Percentiles rank a stretch among this genome's conserved stretches.
These are phyloP conservation scores for Sphagnum fallax DNA, from an alignment of 228 moss, liverwort and hornwort species.

Conservation along the genomic window DNA sequence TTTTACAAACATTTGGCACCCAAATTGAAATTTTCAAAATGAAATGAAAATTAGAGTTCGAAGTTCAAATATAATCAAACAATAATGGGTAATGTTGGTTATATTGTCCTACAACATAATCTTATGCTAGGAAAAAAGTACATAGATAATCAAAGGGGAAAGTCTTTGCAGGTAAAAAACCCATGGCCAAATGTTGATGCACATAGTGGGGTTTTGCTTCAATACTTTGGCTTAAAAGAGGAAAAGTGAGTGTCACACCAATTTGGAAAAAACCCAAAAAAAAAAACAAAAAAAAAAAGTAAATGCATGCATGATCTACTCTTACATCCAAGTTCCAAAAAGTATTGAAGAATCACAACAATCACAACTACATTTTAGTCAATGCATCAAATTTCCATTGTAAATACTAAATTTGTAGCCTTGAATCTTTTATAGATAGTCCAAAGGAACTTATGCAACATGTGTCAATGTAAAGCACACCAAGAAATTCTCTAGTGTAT, in stretches of 20 bases:
- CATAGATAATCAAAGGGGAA: not conserved
- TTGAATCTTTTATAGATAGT: too few species aligned
- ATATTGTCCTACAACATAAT: not conserved
- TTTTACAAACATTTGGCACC: not conserved
- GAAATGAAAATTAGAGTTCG: not conserved
- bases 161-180: conserved; percentile 51
- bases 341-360: too few species aligned
- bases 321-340: not conserved
- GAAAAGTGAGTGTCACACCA: conserved; percentile 32
- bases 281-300: not conserved
- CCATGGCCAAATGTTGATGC: conserved; percentile 97
- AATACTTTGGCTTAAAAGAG: conserved; percentile 78
- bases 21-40: not conserved
- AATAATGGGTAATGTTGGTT: not conserved
- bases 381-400: too few species aligned
- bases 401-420: too few species aligned
- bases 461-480: too few species aligned
- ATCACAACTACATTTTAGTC: too few species aligned
- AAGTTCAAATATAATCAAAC: not conserved
- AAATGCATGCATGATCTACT: not conserved
- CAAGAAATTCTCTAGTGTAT: too few species aligned
- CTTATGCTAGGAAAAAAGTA: not conserved
- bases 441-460: too few species aligned
- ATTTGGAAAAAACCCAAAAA: not conserved
- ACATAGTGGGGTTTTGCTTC: conserved; percentile 80